Conservation (phyloP, 1,139 yeast species). For the Sugiyamaella pinicola region DNA sequence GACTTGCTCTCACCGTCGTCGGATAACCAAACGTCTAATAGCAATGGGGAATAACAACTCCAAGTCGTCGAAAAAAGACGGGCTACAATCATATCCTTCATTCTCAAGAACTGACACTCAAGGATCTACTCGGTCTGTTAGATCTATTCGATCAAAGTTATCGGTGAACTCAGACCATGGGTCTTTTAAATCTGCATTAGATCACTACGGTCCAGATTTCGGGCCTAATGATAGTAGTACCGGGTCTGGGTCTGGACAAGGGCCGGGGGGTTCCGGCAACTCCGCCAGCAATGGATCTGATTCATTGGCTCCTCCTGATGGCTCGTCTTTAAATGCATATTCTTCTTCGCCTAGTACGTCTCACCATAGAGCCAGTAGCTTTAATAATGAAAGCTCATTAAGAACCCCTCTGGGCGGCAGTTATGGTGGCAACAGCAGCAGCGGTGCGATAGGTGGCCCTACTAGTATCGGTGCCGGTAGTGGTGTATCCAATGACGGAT, state of each 20-base stretch:
- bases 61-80: conserved; percentile 31
- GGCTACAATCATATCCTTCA: conserved; percentile 43
- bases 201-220: conserved; percentile 3
- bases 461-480: conserved; percentile 7
- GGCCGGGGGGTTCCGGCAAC: neutral
- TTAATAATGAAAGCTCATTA: neutral
- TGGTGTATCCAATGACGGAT: conserved; percentile 23
- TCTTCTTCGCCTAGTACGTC: conserved; percentile 11
- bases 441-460: neutral
- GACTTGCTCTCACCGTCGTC: too few relatives aligned
- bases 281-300: conserved; percentile 8
- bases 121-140: conserved; percentile 43
- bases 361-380: conserved; percentile 11
- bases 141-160: conserved; percentile 41
- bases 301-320: conserved; percentile 8
- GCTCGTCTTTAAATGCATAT: conserved; percentile 8
- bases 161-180: conserved; percentile 34
- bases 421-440: conserved; percentile 4
- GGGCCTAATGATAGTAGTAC: neutral
- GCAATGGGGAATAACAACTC: conserved; percentile 43
- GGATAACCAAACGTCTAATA: too few relatives aligned
- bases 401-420: conserved; percentile 7
- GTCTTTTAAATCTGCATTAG: conserved; percentile 35
- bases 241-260: neutral
- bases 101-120: conserved; percentile 48